A percentile compares a stretch with the other conserved stretches of the same genome.
phyloP scores from a whole-genome alignment of 1,284 basidiomycete genomes.

The Mycena citricolor region DNA sequence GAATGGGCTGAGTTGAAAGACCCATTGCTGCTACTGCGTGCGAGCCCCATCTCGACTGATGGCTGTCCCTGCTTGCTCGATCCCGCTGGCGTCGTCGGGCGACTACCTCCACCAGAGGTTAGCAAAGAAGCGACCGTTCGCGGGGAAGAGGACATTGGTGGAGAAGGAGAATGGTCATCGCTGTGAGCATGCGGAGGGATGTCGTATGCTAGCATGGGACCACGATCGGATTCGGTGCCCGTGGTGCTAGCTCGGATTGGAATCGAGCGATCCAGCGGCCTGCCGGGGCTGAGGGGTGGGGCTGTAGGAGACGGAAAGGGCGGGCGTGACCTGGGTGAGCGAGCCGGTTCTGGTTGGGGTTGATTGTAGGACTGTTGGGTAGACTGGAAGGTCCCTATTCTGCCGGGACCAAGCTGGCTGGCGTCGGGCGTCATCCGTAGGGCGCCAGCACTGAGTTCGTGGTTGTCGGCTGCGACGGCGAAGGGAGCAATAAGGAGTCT shows the following conservation, averaged over 20 bases:
- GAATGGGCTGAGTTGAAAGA: constrained; percentile 53
- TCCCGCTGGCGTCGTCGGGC: constrained; percentile 54
- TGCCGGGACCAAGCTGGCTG: background rate
- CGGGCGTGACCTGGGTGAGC: constrained; percentile 2
- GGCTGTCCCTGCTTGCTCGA: constrained; percentile 40
- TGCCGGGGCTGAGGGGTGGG: constrained; percentile 35
- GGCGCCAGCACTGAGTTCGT: constrained; percentile 2
- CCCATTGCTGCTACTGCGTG: constrained; percentile 40
- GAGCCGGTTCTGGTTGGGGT: constrained; percentile 28
- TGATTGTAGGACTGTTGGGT: constrained; percentile 3
- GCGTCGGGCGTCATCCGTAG: background rate
- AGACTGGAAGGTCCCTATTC: background rate
- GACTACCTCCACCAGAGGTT: constrained; percentile 38
- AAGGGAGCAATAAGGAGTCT: constrained; percentile 1
- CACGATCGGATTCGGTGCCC: constrained; percentile 54
- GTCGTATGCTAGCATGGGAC: constrained; percentile 42
- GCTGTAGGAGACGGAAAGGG: constrained; percentile 28
- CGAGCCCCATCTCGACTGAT: constrained; percentile 46
- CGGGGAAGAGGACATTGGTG: constrained; percentile 38
- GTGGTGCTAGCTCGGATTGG: constrained; percentile 64
- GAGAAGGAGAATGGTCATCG: constrained; percentile 54
- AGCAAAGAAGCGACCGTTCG: constrained; percentile 51
- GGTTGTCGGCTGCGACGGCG: constrained; percentile 8
- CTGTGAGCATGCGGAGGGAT: constrained; percentile 52
- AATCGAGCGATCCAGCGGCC: constrained; percentile 49